Conservation (phyloP, 345 rosid species). For the Rhizophora mangle region DNA sequence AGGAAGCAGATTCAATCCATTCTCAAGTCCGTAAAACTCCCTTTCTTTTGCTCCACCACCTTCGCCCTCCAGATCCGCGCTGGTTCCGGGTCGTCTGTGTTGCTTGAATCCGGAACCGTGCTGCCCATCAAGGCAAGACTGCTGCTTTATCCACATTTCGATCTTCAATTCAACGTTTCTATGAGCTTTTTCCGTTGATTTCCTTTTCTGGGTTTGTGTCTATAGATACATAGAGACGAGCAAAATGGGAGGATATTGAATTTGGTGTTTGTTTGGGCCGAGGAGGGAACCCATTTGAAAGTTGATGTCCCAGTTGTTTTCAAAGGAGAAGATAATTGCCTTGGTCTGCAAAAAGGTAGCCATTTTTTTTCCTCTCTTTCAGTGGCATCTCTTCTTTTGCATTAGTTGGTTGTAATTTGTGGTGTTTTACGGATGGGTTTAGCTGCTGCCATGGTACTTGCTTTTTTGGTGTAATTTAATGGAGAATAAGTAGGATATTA, state of each 20-base stretch:
- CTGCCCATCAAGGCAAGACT: constrained; percentile 70
- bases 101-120: constrained; percentile 72
- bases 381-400: neutral
- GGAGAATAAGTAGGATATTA: too few species aligned
- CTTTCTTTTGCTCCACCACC: constrained; percentile 74
- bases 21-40: constrained; percentile 53
- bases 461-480: too few species aligned
- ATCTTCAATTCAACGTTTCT: neutral
- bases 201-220: constrained; percentile 10
- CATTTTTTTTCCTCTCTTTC: neutral
- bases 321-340: constrained; percentile 72
- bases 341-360: constrained; percentile 77
- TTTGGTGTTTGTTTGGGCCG: constrained; percentile 89
- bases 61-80: constrained; percentile 78
- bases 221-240: constrained; percentile 75
- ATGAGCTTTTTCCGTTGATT: neutral
- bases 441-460: too few species aligned
- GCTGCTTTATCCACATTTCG: neutral
- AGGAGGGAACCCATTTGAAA: constrained; percentile 64
- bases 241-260: constrained; percentile 77
- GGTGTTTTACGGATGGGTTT: too few species aligned
- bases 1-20: constrained; percentile 66
- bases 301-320: constrained; percentile 83
- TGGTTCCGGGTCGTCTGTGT: constrained; percentile 61
- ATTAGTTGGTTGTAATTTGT: neutral